Evolutionary conservation across 805 yeast genomes (phyloP).

Genomic region (Kodamaea hsintzibuensis): DNA sequence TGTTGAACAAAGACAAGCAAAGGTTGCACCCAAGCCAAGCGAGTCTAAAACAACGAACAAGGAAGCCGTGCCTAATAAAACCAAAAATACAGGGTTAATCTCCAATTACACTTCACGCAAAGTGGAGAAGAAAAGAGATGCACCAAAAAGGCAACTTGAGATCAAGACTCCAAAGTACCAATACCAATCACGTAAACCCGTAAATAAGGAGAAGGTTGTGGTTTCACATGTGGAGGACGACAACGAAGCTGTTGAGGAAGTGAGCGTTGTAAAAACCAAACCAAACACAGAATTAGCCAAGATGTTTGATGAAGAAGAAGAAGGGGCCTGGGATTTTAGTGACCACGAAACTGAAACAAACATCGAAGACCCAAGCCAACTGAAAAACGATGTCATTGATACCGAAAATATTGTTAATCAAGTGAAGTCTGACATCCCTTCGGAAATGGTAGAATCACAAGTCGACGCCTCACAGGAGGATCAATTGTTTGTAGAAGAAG

Average conservation of each 20-base stretch:
- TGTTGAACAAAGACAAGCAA: not conserved
- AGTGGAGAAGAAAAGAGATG: conserved; percentile 10
- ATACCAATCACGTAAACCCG: conserved; percentile 40
- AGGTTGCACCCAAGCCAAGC: not conserved
- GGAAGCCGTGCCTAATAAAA: conserved; percentile 3
- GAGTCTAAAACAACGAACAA: not conserved
- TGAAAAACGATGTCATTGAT: conserved; percentile 1
- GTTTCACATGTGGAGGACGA: conserved; percentile 19
- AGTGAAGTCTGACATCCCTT: not conserved
- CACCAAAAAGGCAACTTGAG: not conserved
- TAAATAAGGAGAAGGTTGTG: conserved; percentile 36
- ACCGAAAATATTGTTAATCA: not conserved
- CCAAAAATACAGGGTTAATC: conserved; percentile 16
- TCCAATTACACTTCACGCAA: conserved; percentile 30
- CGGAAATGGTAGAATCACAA: not conserved
- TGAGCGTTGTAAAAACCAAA: conserved; percentile 1
- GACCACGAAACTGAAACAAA: conserved; percentile 10
- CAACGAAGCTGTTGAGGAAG: conserved; percentile 9
- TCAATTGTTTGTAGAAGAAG: conserved; percentile 9
- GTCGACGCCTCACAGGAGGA: not conserved
- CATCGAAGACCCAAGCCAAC: conserved; percentile 2
- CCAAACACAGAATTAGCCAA: conserved; percentile 9
- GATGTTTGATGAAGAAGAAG: conserved; percentile 15
- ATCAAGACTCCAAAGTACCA: conserved; percentile 13
- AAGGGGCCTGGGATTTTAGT: conserved; percentile 15